Conservation (phyloP, 106 monocot genomes). For the Dendrobium nobile region DNA sequence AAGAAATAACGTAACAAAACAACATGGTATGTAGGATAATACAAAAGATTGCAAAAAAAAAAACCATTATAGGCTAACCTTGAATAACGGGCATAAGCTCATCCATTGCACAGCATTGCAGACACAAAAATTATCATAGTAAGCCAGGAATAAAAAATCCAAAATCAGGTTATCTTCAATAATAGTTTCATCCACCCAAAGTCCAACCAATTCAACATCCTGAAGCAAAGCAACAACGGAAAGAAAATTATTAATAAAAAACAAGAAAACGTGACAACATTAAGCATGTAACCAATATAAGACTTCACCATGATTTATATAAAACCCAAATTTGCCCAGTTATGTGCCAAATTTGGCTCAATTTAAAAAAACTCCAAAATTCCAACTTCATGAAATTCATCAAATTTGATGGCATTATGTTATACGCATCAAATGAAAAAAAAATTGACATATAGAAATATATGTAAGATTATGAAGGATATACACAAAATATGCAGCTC, state of each 20-base stretch:
- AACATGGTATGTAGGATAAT: neutral
- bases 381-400: no score
- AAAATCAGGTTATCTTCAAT: slow-evolving; percentile 70
- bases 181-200: slow-evolving; percentile 77
- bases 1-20: neutral
- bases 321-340: no score
- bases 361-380: no score
- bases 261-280: neutral
- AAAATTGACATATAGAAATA: no score
- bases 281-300: neutral
- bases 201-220: slow-evolving; percentile 56
- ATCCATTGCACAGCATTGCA: slow-evolving; percentile 65
- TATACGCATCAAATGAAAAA: no score
- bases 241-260: neutral
- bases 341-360: no score
- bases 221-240: slow-evolving; percentile 8
- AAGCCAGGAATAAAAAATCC: slow-evolving; percentile 79
- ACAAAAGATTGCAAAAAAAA: neutral
- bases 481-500: no score
- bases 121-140: slow-evolving; percentile 70
- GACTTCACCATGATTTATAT: neutral
- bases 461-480: no score
- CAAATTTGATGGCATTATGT: no score
- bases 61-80: slow-evolving; percentile 27
- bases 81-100: slow-evolving; percentile 52